A percentile compares a stretch with the other conserved stretches of the same genome.
These are phyloP conservation scores for Xanthoceras sorbifolium DNA, from an alignment of 345 rosid genomes.

Conservation along the genomic window DNA sequence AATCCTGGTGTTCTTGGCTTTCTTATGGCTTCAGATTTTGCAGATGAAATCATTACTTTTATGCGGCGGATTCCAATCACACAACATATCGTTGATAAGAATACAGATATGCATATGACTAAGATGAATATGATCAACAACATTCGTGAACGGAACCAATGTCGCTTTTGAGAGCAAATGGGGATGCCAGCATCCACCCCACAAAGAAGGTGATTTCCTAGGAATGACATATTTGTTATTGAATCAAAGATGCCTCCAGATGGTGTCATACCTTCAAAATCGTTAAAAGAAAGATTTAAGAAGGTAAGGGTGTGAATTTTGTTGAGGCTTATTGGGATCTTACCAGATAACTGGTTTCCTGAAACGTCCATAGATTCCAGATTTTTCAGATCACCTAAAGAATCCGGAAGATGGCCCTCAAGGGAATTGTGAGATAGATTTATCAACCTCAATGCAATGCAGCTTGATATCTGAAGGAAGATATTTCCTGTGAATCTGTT, in stretches of 20 bases:
- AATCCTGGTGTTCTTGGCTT: conserved; percentile 27
- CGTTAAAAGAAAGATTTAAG: conserved; percentile 50
- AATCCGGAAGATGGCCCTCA: conserved; percentile 47
- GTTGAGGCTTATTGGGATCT: conserved; percentile 46
- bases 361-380: conserved; percentile 53
- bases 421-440: conserved; percentile 47
- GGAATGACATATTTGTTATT: conserved; percentile 38
- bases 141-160: conserved; percentile 31
- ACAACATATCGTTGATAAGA: conserved; percentile 35
- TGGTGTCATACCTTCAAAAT: conserved; percentile 51
- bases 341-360: conserved; percentile 43
- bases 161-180: conserved; percentile 30
- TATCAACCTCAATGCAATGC: conserved; percentile 41
- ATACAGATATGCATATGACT: conserved; percentile 30
- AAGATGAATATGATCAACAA: conserved; percentile 32
- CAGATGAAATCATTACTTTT: conserved; percentile 29
- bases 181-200: conserved; percentile 30
- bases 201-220: conserved; percentile 47
- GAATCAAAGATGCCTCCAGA: conserved; percentile 46
- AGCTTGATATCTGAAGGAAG: conserved; percentile 45
- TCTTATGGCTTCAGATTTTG: conserved; percentile 17
- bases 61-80: conserved; percentile 29
- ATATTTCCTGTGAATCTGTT: conserved; percentile 48
- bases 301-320: conserved; percentile 40
- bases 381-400: conserved; percentile 46